Base-by-base conservation (phyloP, 2,329 filamentous ascomycete species). In the Pseudogymnoascus sp. region DNA sequence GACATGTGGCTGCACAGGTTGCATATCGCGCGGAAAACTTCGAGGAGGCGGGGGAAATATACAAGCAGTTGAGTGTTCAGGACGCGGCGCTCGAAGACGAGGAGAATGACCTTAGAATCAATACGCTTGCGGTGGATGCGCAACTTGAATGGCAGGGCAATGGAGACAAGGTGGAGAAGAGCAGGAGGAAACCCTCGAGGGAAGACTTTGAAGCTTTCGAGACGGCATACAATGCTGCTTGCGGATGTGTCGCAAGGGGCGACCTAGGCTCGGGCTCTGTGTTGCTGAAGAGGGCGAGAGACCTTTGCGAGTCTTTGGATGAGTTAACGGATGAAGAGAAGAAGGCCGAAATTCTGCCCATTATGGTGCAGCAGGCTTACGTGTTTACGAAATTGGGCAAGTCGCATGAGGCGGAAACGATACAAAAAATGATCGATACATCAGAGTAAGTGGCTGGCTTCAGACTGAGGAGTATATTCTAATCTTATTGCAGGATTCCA, bases 151-250 rank as follows among this genome's bases (percentile, higher is more conserved):
- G 89, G 88, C 77, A 83, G 60, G 85, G 85, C 3, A 77, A 69
- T 47, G 71, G 70, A 1, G 67, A 71, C 39, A 68, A 68, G 47
- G 65, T 73, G 37, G 71, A 71, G 31, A 39, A 63, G 29, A 71
- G 66, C 57, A 69, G 69, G 68, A 83, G 83, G 73, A 84, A 83
- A 71, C 78, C 82, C 7, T 76, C 77, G 5, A 77, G 81, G 64
- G 84, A 86, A 65, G 85, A 90, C 69, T 76, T 89, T 26, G 88
- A 92, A 66, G 84, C 87, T 1, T 95, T 95, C 69, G 91, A 95
- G 77, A 87, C 88, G 26, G 87, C 89, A 10, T 96, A 90, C 77
- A 96, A 96, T 74, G 83, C 85, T 23, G 90, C 89, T 7, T 93
- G 90, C 73, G 81, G 81, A 18, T 85, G 84, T 73, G 86, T 95